Evolutionary conservation across 2,329 filamentous ascomycete species (phyloP), one percentile per base, ranked within the genome.

Genomic region (Capronia epimyces): DNA sequence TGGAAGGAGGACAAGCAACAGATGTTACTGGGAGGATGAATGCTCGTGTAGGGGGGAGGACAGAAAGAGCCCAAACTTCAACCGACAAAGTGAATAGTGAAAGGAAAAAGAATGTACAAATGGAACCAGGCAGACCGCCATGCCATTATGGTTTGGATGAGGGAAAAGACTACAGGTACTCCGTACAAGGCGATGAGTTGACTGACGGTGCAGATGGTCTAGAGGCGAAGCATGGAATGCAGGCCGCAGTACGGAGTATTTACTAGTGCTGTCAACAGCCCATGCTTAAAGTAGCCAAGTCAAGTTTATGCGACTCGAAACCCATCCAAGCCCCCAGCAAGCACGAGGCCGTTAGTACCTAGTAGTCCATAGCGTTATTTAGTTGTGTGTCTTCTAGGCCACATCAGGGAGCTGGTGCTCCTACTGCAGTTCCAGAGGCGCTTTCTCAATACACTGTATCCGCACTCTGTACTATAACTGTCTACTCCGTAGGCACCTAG

Each of bases 111-210:
- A 44, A 49, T 52, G 45, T 52, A 52, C 44, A 49, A 45, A 49
- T 24, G 39, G 34, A 49, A 46, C 22, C 32, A 52, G 50, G 50
- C 50, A 40, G 12, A 45, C 50, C 42, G 45, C 34, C 34, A 34
- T 41, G 45, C 40, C 45, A 45, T 52, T 36, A 15, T 32, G 6
- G 25, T 41, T 41, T 42, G 27, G 22, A 8, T 32, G 7, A 20
- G 24, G 22, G n/a, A 22, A 34, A 27, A 39, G 41, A 27, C 43
- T 29, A 22, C 39, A 12, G 43, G 39, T 24, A 40, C 44, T n/a
- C 21, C 16, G 20, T n/a, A 29, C 25, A 15, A 12, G 43, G 21
- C 5, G 5, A 10, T 27, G 25, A 27, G 25, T 27, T n/a, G n/a
- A n/a, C n/a, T n/a, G n/a, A n/a, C n/a, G n/a, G n/a, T n/a, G n/a